Conservation (phyloP, 352 stramenopile species). For the Pythium sukuiense region DNA sequence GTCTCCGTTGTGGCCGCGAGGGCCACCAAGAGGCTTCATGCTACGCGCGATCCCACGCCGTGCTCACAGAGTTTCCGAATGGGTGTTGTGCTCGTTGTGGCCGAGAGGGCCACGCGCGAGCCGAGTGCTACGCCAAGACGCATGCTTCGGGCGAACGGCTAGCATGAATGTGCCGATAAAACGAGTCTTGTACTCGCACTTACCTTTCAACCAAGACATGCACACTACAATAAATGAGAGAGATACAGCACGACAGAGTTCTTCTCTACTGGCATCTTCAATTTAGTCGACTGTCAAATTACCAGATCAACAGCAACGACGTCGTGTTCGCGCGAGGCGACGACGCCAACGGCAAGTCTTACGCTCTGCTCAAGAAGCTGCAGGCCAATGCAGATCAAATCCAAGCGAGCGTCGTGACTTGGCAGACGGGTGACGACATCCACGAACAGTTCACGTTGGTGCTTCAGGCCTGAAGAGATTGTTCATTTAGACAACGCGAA, state of each 20-base stretch:
- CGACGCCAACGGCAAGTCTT: conserved; percentile 46
- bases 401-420: conserved; percentile 48
- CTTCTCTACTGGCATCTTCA: too few relatives aligned
- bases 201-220: too few relatives aligned
- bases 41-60: conserved; percentile 19
- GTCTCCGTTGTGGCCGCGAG: conserved; percentile 22
- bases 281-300: too few relatives aligned
- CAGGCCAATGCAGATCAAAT: conserved; percentile 34
- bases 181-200: too few relatives aligned
- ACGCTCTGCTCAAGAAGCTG: conserved; percentile 59
- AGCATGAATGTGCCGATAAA: background rate
- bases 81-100: conserved; percentile 18
- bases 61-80: conserved; percentile 12
- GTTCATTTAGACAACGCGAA: conserved; percentile 1
- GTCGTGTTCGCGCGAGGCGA: conserved; percentile 62
- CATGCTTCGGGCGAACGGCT: conserved; percentile 12
- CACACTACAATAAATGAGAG: too few relatives aligned
- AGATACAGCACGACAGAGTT: too few relatives aligned
- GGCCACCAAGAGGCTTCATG: conserved; percentile 18
- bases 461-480: conserved; percentile 1
- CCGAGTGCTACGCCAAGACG: conserved; percentile 17
- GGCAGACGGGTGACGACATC: conserved; percentile 66
- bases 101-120: conserved; percentile 13
- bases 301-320: conserved; percentile 36
- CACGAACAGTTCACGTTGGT: conserved; percentile 44